Evolutionary conservation across 768 basidiomycete species (phyloP), one percentile per base, ranked within the genome.

Genomic region (Pholiota conissans): DNA sequence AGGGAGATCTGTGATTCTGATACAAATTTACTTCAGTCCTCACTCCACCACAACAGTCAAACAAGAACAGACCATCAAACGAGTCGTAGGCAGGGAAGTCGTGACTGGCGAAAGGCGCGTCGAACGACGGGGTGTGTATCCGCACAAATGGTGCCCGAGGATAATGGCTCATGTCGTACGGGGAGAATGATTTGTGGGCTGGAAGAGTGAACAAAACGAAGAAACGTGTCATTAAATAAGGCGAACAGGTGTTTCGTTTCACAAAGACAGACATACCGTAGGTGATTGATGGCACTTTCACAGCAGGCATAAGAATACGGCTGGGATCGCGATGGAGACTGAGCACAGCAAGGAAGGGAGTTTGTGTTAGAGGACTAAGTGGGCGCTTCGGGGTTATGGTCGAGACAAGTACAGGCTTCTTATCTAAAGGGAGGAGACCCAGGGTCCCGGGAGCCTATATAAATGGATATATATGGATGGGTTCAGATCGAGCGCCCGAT

Each of bases 401-500:
- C 30, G 51, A 58, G 52, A 59, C 55, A 56, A 61, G 46, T 55
- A 34, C 52, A 63, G 59, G 62, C 58, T 60, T 60, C 66, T 75
- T 75, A 75, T 73, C 71, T 65, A 56, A 69, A 64, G 68, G 61
- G 63, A 57, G 56, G 50, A 58, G 64, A 51, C 52, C 57, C 69
- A 69, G 69, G 71, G 73, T 66, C 70, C 66, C 61, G 64, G 63
- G 39, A 55, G 58, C 61, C 61, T 61, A 66, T 65, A 66, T 68
- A 65, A 60, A 65, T 55, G 64, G 65, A 63, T 67, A 62, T 67
- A 64, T 54, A 52, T 54, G 55, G 63, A 48, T 56, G 50, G 20
- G 18, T 30, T 52, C 58, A 62, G 69, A 73, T 73, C 71, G 71
- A 69, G 71, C 67, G 69, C 68, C 66, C 61, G 63, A 67, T 68